phyloP scores from a whole-genome alignment of 176 grass and related monocot species.

The Canna indica region DNA sequence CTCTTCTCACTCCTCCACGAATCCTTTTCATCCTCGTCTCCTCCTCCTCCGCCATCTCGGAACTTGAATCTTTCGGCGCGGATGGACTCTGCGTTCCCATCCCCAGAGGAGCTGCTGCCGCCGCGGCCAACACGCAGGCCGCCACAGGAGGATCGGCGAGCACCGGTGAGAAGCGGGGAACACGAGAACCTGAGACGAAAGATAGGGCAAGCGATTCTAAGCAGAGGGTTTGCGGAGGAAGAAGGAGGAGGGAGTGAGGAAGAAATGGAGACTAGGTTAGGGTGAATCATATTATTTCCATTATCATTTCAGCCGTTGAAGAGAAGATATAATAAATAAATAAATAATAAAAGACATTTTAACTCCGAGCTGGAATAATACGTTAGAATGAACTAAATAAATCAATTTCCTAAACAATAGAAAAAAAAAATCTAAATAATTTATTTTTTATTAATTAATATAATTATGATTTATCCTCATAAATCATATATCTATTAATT shows the following conservation, averaged over 20 bases:
- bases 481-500: too few species aligned
- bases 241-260: background rate
- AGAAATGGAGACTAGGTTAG: background rate
- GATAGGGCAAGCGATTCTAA: background rate
- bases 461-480: too few species aligned
- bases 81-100: constrained; percentile 5
- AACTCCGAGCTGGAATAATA: too few species aligned
- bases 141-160: too few species aligned
- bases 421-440: too few species aligned
- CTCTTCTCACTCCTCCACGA: constrained; percentile 3
- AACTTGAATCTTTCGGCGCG: constrained; percentile 10
- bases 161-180: too few species aligned
- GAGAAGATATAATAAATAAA: background rate
- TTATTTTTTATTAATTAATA: too few species aligned
- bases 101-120: background rate
- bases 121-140: background rate
- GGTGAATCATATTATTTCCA: background rate
- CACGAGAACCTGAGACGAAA: background rate
- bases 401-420: too few species aligned
- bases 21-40: background rate
- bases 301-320: background rate
- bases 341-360: too few species aligned
- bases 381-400: too few species aligned
- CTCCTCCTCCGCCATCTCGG: constrained; percentile 1
- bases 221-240: background rate